Conservation (phyloP, 306 rosid genomes). For the Castanopsis chinensis region DNA sequence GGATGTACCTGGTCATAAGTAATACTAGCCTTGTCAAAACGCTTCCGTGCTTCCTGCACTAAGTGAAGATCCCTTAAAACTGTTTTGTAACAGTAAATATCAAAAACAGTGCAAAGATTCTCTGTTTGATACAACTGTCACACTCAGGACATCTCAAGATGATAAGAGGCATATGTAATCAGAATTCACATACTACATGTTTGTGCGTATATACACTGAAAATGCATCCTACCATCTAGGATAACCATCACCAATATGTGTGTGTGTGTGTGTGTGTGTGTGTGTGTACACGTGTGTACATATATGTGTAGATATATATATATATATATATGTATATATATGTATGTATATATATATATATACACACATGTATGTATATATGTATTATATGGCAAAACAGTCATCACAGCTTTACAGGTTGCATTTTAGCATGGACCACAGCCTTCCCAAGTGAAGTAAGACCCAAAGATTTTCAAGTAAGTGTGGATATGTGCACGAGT, state of each 20-base stretch:
- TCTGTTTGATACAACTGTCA: slow-evolving; percentile 6
- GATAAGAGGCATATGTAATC: neutral
- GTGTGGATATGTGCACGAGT: neutral
- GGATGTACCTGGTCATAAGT: slow-evolving; percentile 86
- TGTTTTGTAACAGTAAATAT: slow-evolving; percentile 7
- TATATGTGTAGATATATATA: too few relatives aligned
- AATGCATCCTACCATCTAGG: too few relatives aligned
- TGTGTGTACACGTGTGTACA: too few relatives aligned
- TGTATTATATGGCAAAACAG: neutral
- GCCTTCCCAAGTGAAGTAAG: neutral
- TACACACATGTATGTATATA: too few relatives aligned
- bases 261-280: too few relatives aligned
- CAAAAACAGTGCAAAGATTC: neutral
- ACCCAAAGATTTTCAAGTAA: neutral
- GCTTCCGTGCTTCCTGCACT: slow-evolving; percentile 98
- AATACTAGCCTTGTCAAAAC: slow-evolving; percentile 97
- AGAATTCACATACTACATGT: too few relatives aligned
- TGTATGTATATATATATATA: too few relatives aligned
- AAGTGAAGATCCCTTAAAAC: slow-evolving; percentile 39
- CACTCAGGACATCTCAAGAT: slow-evolving; percentile 18
- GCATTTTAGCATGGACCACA: neutral
- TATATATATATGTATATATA: too few relatives aligned
- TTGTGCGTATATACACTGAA: too few relatives aligned
- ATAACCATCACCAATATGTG: too few relatives aligned
- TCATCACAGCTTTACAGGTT: neutral